Percentiles rank a stretch among this genome's conserved stretches.
phyloP scores from a whole-genome alignment of 495 filamentous ascomycete genomes.

The Trichoderma gamsii region DNA sequence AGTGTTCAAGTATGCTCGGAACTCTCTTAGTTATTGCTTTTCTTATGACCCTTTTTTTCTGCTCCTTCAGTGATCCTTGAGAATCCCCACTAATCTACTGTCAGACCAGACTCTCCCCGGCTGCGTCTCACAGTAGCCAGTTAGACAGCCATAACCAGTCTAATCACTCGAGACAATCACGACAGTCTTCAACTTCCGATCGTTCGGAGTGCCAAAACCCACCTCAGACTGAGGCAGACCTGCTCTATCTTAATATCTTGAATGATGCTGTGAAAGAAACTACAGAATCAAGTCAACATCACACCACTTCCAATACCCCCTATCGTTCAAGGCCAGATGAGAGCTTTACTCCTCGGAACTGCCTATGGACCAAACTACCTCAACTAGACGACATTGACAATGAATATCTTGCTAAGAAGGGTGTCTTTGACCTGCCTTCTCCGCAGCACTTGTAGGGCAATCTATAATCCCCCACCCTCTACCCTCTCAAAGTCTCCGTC shows the following conservation, averaged over 20 bases:
- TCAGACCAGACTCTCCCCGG: background rate
- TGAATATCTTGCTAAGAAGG: background rate
- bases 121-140: background rate
- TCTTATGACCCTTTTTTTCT: background rate
- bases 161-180: too few species aligned
- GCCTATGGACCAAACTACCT: background rate
- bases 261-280: background rate
- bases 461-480: background rate
- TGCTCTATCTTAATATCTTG: background rate
- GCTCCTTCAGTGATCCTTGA: background rate
- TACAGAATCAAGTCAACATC: background rate
- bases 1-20: background rate
- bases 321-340: background rate
- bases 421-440: background rate
- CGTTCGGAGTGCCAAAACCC: background rate
- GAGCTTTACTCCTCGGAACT: background rate
- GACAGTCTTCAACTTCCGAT: background rate
- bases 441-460: background rate
- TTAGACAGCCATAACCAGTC: background rate
- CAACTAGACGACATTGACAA: background rate
- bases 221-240: background rate
- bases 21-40: background rate
- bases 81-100: background rate
- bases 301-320: background rate
- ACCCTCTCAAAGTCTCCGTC: background rate